A percentile compares a stretch with the other conserved stretches of the same genome.
phyloP scores from a whole-genome alignment of 257 asterid species.

The Primulina tabacum region DNA sequence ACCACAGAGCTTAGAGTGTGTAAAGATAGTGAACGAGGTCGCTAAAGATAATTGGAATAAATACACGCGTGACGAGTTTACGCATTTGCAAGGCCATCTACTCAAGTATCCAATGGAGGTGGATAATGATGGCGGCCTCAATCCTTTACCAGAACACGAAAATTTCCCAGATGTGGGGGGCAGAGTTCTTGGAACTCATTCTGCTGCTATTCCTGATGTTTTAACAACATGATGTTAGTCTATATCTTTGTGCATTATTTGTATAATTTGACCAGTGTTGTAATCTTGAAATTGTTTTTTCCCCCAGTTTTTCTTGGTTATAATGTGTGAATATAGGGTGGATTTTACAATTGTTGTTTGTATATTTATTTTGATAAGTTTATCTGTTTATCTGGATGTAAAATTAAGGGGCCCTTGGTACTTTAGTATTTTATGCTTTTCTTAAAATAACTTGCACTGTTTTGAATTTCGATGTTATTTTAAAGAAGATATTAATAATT shows the following conservation, averaged over 20 bases:
- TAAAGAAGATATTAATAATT: too few species aligned
- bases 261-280: background rate
- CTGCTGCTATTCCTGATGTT: constrained; percentile 65
- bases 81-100: constrained; percentile 68
- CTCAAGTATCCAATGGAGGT: constrained; percentile 77
- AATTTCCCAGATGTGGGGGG: constrained; percentile 87
- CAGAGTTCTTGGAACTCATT: constrained; percentile 62
- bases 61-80: constrained; percentile 42
- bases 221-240: constrained; percentile 52
- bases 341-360: too few species aligned
- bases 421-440: background rate
- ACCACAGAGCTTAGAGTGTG: constrained; percentile 61
- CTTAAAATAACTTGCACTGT: background rate
- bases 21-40: constrained; percentile 58
- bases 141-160: constrained; percentile 59
- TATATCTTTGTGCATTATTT: background rate
- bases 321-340: background rate
- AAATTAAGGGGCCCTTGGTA: too few species aligned
- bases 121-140: constrained; percentile 56
- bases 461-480: too few species aligned
- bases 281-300: background rate
- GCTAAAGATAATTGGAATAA: constrained; percentile 66
- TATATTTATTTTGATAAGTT: background rate
- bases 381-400: too few species aligned
- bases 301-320: background rate